Evolutionary conservation across 805 yeast species (phyloP).

Genomic region (Kazachstania martiniae): DNA sequence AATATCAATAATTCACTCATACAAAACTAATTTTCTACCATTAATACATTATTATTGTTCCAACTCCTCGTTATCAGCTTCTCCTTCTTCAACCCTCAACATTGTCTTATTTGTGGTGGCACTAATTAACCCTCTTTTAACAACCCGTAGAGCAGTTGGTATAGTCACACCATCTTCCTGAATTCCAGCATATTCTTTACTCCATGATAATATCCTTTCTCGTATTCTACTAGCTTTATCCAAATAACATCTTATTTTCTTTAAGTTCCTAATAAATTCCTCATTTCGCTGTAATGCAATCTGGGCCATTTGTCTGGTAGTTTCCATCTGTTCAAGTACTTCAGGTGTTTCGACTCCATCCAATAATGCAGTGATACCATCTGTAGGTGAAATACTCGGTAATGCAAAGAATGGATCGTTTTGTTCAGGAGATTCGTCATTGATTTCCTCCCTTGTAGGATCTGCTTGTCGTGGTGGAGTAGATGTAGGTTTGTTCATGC

Average conservation of each 20-base stretch:
- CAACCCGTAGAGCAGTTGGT: slow-evolving; percentile 27
- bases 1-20: too few species aligned
- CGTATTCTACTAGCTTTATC: slow-evolving; percentile 70
- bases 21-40: not conserved
- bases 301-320: slow-evolving; percentile 61
- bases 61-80: too few species aligned
- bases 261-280: slow-evolving; percentile 74
- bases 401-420: slow-evolving; percentile 58
- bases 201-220: slow-evolving; percentile 67
- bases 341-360: slow-evolving; percentile 3
- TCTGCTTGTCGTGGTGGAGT: too few species aligned
- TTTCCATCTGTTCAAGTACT: slow-evolving; percentile 47
- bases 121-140: slow-evolving; percentile 28
- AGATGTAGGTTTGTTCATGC: too few species aligned
- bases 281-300: slow-evolving; percentile 74
- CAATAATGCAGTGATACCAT: slow-evolving; percentile 4
- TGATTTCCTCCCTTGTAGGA: slow-evolving; percentile 1
- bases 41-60: not conserved
- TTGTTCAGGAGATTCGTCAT: slow-evolving; percentile 9
- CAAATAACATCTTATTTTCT: slow-evolving; percentile 62
- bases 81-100: slow-evolving; percentile 5
- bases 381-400: slow-evolving; percentile 31
- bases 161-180: slow-evolving; percentile 36
- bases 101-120: slow-evolving; percentile 27
- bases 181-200: slow-evolving; percentile 69